These are phyloP conservation scores for Cladosporium sp. DNA, from an alignment of 2,329 filamentous ascomycete genomes.

Conservation along the genomic window DNA sequence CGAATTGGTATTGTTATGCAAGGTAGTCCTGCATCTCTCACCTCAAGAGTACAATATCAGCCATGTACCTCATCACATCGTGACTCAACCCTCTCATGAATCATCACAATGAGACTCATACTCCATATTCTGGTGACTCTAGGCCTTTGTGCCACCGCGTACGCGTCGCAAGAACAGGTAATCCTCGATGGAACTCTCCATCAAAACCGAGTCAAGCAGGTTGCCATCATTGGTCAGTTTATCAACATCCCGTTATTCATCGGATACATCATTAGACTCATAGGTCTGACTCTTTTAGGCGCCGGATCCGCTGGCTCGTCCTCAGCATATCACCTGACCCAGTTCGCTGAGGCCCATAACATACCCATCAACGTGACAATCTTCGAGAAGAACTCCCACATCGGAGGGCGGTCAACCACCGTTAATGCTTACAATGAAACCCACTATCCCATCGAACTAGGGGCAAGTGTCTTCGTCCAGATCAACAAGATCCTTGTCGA, in stretches of 20 bases:
- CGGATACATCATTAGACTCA: background rate
- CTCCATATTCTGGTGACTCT: background rate
- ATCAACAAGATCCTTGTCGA: slow-evolving; percentile 81
- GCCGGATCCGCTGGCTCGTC: slow-evolving; percentile 88
- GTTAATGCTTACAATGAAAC: slow-evolving; percentile 73
- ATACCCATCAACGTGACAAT: slow-evolving; percentile 77
- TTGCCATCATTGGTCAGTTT: slow-evolving; percentile 20
- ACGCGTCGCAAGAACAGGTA: slow-evolving; percentile 10
- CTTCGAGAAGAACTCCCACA: slow-evolving; percentile 74
- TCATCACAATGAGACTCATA: background rate
- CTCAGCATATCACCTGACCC: slow-evolving; percentile 76
- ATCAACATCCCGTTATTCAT: background rate
- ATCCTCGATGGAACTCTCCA: background rate
- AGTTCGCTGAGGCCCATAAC: slow-evolving; percentile 65
- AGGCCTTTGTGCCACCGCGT: slow-evolving; percentile 1
- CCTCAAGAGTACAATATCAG: background rate
- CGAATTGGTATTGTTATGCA: slow-evolving; percentile 1
- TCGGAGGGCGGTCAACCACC: slow-evolving; percentile 87
- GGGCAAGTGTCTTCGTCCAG: slow-evolving; percentile 87
- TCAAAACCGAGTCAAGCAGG: background rate
- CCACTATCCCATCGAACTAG: slow-evolving; percentile 74
- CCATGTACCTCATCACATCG: background rate
- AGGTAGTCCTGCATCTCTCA: background rate
- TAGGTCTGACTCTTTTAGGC: slow-evolving; percentile 54
- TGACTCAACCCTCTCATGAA: background rate